These are phyloP conservation scores for Starmera pachycereana DNA, from an alignment of 805 yeast species.

Conservation along the genomic window DNA sequence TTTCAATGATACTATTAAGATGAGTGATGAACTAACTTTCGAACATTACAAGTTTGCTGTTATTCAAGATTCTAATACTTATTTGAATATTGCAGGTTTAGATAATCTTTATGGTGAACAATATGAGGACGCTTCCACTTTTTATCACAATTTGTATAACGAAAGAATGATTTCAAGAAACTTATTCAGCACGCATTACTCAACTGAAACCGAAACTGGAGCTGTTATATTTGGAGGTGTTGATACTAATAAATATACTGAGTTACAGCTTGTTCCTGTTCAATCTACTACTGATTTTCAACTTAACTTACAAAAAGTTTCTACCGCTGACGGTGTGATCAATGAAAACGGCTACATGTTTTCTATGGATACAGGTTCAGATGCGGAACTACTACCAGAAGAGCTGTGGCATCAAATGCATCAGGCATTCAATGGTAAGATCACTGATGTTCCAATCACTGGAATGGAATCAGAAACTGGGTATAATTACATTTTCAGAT, in stretches of 20 bases:
- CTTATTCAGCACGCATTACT: conserved; percentile 5
- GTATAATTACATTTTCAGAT: conserved; percentile 25
- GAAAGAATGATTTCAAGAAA: conserved; percentile 1
- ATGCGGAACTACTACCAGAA: conserved; percentile 3
- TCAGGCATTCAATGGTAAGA: conserved; percentile 8
- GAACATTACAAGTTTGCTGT: neutral
- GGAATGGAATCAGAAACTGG: conserved; percentile 23
- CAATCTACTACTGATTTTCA: neutral
- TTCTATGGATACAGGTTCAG: conserved; percentile 12
- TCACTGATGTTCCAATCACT: neutral
- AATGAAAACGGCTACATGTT: conserved; percentile 1
- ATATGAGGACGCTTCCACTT: no score
- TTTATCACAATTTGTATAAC: no score
- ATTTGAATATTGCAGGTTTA: neutral
- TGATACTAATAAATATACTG: conserved; percentile 9
- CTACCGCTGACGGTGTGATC: conserved; percentile 7
- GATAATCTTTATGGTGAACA: no score
- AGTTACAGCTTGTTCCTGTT: conserved; percentile 5
- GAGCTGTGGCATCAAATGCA: conserved; percentile 6
- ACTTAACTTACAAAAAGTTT: conserved; percentile 6
- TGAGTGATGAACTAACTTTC: neutral
- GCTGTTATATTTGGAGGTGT: conserved; percentile 15
- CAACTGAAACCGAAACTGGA: conserved; percentile 4
- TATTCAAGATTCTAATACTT: neutral
- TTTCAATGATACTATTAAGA: neutral